These are phyloP conservation scores for Irpex rosettiformis DNA, from an alignment of 1,284 basidiomycete genomes.

Conservation along the genomic window DNA sequence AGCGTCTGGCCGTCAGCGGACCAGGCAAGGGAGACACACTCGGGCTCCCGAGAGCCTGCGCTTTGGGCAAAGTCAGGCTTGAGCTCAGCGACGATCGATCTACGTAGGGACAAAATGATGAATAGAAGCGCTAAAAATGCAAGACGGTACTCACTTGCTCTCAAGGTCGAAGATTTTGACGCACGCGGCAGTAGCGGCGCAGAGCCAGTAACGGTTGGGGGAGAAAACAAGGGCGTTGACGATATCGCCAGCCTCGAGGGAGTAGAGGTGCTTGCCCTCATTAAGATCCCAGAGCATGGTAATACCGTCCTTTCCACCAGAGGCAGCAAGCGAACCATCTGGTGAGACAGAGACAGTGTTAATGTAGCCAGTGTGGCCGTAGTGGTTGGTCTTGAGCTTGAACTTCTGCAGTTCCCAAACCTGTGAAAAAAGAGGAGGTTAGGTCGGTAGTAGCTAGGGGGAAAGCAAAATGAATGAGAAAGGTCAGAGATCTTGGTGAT, in stretches of 20 bases:
- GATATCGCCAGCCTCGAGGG: slow-evolving; percentile 96
- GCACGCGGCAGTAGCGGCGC: slow-evolving; percentile 95
- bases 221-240: slow-evolving; percentile 99
- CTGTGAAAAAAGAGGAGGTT: slow-evolving; percentile 40
- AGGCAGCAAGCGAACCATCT: slow-evolving; percentile 98
- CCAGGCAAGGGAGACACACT: slow-evolving; percentile 98
- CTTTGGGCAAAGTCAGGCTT: slow-evolving; percentile 87
- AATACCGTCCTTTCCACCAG: slow-evolving; percentile 99
- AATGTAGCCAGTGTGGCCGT: slow-evolving; percentile 99
- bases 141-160: slow-evolving; percentile 75
- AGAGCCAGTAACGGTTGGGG: slow-evolving; percentile 99
- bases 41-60: slow-evolving; percentile 82
- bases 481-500: slow-evolving; percentile 79
- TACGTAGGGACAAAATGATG: slow-evolving; percentile 33
- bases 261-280: slow-evolving; percentile 99
- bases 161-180: slow-evolving; percentile 99
- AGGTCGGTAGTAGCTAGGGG: background rate
- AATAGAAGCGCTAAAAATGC: slow-evolving; percentile 6
- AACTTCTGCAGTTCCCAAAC: slow-evolving; percentile 99
- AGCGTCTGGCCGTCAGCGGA: slow-evolving; percentile 97
- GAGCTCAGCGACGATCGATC: slow-evolving; percentile 98
- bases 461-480: slow-evolving; percentile 1
- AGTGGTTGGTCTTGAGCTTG: slow-evolving; percentile 99
- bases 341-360: slow-evolving; percentile 99
- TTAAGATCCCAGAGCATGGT: slow-evolving; percentile 99